Conservation (phyloP, 495 filamentous ascomycete species). For the Copromyces sp. region DNA sequence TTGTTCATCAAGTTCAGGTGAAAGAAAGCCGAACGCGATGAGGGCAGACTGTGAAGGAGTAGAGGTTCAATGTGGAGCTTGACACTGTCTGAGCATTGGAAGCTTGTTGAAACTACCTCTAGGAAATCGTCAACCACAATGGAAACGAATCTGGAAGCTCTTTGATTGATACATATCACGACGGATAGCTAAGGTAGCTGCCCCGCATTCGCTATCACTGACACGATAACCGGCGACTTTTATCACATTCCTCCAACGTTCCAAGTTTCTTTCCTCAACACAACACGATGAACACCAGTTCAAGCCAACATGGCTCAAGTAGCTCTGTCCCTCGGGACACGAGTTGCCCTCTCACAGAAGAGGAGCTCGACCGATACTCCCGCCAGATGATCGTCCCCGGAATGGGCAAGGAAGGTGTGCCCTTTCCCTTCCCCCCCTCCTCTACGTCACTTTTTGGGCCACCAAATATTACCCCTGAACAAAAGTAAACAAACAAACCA, state of each 20-base stretch:
- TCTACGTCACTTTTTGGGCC: background rate
- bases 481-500: conserved; percentile 1
- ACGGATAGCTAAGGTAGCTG: background rate
- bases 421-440: background rate
- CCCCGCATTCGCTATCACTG: background rate
- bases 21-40: too few relatives aligned
- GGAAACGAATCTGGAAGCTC: background rate
- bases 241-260: background rate
- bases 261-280: background rate
- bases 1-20: too few relatives aligned
- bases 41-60: too few relatives aligned
- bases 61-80: too few relatives aligned
- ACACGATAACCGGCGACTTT: background rate
- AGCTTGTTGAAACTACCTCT: background rate
- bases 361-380: conserved; percentile 55
- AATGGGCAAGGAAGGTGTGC: conserved; percentile 63
- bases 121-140: background rate
- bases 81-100: too few relatives aligned
- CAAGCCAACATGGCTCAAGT: background rate
- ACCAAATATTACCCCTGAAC: background rate
- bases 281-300: background rate
- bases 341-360: conserved; percentile 13
- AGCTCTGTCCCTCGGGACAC: background rate
- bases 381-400: conserved; percentile 86
- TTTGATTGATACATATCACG: background rate